Evolutionary conservation across 768 basidiomycete species (phyloP), one percentile per base, ranked within the genome.

Genomic region (Pulveroboletus sp.): DNA sequence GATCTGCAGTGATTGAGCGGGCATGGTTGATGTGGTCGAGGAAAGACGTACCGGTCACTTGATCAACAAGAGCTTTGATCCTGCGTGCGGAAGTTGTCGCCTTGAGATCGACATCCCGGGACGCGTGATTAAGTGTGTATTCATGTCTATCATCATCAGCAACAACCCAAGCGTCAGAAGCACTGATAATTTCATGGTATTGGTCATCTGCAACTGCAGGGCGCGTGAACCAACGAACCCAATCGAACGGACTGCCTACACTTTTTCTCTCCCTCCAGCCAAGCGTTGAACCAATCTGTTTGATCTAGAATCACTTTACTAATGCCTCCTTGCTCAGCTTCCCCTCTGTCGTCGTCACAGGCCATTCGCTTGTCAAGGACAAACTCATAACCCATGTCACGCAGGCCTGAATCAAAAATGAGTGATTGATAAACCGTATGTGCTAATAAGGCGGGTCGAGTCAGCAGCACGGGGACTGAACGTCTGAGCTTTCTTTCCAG

Each of bases 351-450:
- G 6, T 55, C 48, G 5, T 45, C 50, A 32, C 10, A 39, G 9
- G 27, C 25, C 44, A 27, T 57, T 47, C 43, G 45, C 43, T 44
- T 68, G 62, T 51, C 56, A 8, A 53, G 59, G 16, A 64, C 64
- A 12, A 87, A 67, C 24, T 69, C 70, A 61, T 92, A 97, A 0
- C 87, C 90, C 63, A 84, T 81, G 54, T 88, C 87, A 16, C 73
- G 69, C 32, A 97, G 61, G 19, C 83, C 75, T 23, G 84, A 80
- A 67, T 99, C 97, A 56, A 98, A 99, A 0, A 84, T 67, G 4
- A 98, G 72, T 0, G 94, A 81, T 65, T 98, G 92, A 64, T 95
- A 95, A 40, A 98, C 87, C 1, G 94, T 97, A 61, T 99, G 95
- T 2, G 97, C 97, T 7, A 99, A 74, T 19, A 98, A 69, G 0